These are phyloP conservation scores for Ciborinia camelliae DNA, from an alignment of 2,329 filamentous ascomycete genomes.

Conservation along the genomic window DNA sequence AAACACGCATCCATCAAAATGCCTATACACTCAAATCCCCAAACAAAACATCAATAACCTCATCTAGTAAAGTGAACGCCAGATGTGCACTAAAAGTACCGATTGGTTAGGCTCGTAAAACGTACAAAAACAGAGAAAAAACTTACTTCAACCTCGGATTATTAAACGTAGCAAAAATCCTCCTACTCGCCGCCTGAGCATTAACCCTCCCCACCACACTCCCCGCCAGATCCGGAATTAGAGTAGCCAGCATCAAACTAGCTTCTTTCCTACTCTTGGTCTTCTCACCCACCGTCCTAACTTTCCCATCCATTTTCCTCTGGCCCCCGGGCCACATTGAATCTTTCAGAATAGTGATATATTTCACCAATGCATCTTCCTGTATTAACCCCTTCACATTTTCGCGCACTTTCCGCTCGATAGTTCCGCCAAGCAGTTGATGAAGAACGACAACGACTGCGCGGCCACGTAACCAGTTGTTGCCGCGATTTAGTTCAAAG, in stretches of 20 bases:
- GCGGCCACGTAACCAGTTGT: conserved; percentile 94
- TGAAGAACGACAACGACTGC: conserved; percentile 96
- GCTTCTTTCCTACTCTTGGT: conserved; percentile 81
- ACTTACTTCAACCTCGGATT: conserved; percentile 85
- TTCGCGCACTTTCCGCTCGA: conserved; percentile 92
- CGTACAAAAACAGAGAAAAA: conserved; percentile 14
- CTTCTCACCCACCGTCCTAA: conserved; percentile 70
- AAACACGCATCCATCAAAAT: conserved; percentile 23
- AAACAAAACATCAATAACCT: conserved; percentile 39
- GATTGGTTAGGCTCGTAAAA: too few species aligned
- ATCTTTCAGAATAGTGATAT: conserved; percentile 69
- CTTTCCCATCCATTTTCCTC: conserved; percentile 46
- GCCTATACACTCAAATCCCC: conserved; percentile 31
- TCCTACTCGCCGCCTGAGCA: conserved; percentile 82
- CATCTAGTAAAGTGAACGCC: conserved; percentile 39
- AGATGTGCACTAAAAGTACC: conserved; percentile 35
- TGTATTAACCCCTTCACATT: conserved; percentile 69
- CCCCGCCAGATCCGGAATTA: conserved; percentile 85
- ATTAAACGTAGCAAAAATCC: conserved; percentile 87
- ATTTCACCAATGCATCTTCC: conserved; percentile 75
- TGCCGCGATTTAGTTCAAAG: conserved; percentile 90
- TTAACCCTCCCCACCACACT: conserved; percentile 92
- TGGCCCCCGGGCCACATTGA: conserved; percentile 77
- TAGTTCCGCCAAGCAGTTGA: conserved; percentile 90
- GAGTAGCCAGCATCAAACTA: conserved; percentile 79